Percentiles rank a stretch among this genome's conserved stretches.
Conservation (phyloP, 2,329 filamentous ascomycete genomes). For the Paecilomyces variotii region DNA sequence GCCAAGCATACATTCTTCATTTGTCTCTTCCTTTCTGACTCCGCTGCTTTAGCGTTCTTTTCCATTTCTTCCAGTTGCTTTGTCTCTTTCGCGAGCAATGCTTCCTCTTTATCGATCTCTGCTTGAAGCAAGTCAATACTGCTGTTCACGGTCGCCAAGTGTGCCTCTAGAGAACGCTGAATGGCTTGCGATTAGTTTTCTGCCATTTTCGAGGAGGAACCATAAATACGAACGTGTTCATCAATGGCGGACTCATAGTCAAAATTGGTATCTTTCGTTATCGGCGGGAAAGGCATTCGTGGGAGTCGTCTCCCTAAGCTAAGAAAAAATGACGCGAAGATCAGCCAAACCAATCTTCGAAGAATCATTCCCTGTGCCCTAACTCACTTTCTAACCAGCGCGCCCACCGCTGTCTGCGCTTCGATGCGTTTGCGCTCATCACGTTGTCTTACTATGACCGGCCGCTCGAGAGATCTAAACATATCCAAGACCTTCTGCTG, state of each 20-base stretch:
- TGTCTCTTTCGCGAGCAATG: constrained; percentile 32
- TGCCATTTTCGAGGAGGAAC: background rate
- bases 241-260: constrained; percentile 37
- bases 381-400: constrained; percentile 35
- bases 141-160: constrained; percentile 31
- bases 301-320: constrained; percentile 35
- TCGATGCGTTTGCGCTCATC: constrained; percentile 36
- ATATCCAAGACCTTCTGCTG: constrained; percentile 37
- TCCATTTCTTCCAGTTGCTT: constrained; percentile 35
- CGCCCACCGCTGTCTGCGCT: constrained; percentile 32
- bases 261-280: constrained; percentile 34
- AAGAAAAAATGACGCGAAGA: background rate
- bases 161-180: constrained; percentile 30
- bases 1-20: constrained; percentile 28
- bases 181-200: background rate
- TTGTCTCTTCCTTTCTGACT: constrained; percentile 31
- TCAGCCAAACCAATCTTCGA: background rate
- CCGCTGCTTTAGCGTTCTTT: constrained; percentile 33
- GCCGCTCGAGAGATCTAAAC: constrained; percentile 33
- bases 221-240: constrained; percentile 28
- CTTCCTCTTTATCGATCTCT: constrained; percentile 36
- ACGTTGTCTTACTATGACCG: constrained; percentile 34
- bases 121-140: constrained; percentile 32
- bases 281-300: constrained; percentile 39
- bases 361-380: background rate